Evolutionary conservation across 352 stramenopile species (phyloP).

Genomic region (Globisporangium spiculum): DNA sequence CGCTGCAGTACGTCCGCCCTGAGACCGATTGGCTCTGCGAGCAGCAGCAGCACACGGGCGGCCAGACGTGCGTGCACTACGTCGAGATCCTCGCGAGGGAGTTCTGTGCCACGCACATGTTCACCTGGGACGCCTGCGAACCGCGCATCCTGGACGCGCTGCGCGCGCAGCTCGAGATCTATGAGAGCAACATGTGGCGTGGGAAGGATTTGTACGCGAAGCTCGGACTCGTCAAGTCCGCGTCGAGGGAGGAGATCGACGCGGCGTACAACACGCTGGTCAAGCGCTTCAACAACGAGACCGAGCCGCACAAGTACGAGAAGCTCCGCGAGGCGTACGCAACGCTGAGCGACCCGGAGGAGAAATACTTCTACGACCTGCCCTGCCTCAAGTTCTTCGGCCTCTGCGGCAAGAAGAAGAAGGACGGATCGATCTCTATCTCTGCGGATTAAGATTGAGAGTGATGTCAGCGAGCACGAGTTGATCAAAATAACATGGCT

Average conservation of each 20-base stretch:
- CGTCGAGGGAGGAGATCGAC: slow-evolving; percentile 71
- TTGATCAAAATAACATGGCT: no score
- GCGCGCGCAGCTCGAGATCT: slow-evolving; percentile 55
- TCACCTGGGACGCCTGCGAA: slow-evolving; percentile 54
- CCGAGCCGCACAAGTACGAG: slow-evolving; percentile 80
- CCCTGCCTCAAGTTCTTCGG: slow-evolving; percentile 84
- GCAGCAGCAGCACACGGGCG: slow-evolving; percentile 30
- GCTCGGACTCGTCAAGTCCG: slow-evolving; percentile 70
- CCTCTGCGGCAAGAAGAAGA: slow-evolving; percentile 75
- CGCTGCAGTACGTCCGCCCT: slow-evolving; percentile 72
- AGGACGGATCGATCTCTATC: slow-evolving; percentile 78
- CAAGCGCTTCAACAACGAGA: slow-evolving; percentile 86
- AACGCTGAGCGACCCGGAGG: slow-evolving; percentile 71
- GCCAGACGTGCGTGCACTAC: slow-evolving; percentile 72
- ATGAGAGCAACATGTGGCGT: slow-evolving; percentile 76
- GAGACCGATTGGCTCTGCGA: slow-evolving; percentile 78
- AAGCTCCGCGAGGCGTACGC: slow-evolving; percentile 78
- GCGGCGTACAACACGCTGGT: slow-evolving; percentile 76
- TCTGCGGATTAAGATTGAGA: slow-evolving; percentile 42
- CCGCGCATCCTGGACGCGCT: slow-evolving; percentile 59
- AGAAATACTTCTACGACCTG: slow-evolving; percentile 86
- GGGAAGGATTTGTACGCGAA: slow-evolving; percentile 82
- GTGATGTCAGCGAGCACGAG: no score
- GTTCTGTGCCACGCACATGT: slow-evolving; percentile 79
- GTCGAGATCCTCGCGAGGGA: slow-evolving; percentile 56